Conservation (phyloP, 345 rosid species). For the Lepidium aucheri region DNA sequence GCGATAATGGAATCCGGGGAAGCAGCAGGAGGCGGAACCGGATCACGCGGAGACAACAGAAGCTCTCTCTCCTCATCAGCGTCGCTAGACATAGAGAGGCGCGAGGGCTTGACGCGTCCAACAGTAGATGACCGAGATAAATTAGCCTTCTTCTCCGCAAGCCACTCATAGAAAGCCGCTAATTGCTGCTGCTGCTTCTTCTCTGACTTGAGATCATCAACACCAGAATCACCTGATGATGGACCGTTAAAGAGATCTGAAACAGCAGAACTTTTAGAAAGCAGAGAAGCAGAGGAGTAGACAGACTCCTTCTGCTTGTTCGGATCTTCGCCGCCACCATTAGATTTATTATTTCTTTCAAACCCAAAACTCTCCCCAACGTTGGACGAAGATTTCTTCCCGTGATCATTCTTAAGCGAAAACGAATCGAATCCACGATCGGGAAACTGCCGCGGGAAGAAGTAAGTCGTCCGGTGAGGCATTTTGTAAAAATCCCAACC, state of each 20-base stretch:
- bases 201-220: conserved; percentile 32
- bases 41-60: conserved; percentile 27
- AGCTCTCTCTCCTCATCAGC: conserved; percentile 48
- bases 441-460: conserved; percentile 96
- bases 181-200: conserved; percentile 61
- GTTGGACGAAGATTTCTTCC: conserved; percentile 29
- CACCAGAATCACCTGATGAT: background rate
- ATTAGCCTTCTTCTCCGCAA: conserved; percentile 43
- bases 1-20: conserved; percentile 12
- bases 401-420: conserved; percentile 44
- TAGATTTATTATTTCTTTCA: background rate
- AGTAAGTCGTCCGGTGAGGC: conserved; percentile 97
- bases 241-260: conserved; percentile 56
- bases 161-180: conserved; percentile 59
- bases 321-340: background rate
- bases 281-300: background rate
- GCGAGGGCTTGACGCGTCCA: conserved; percentile 33
- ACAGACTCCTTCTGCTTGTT: conserved; percentile 4
- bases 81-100: conserved; percentile 21
- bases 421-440: conserved; percentile 61
- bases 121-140: conserved; percentile 8
- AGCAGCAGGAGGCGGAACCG: conserved; percentile 1
- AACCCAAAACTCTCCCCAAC: conserved; percentile 5
- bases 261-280: conserved; percentile 21
- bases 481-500: conserved; percentile 28